A percentile compares a stretch with the other conserved stretches of the same genome.
These are phyloP conservation scores for Rhynchospora breviuscula DNA, from an alignment of 176 grass and related monocot species.

Conservation along the genomic window DNA sequence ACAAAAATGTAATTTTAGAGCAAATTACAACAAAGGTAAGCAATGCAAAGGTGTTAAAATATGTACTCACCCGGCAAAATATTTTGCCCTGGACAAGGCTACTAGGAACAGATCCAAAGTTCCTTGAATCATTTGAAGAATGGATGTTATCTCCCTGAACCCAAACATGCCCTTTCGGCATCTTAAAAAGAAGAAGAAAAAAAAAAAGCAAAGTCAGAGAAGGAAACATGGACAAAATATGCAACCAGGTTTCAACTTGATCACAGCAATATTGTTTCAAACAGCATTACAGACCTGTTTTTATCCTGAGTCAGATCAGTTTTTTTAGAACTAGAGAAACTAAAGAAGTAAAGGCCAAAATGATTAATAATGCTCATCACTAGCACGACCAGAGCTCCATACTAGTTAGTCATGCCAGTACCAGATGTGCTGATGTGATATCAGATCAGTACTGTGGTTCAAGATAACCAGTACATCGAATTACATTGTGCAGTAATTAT, in stretches of 20 bases:
- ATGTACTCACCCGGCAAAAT: slow-evolving; percentile 44
- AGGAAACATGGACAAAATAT: not conserved
- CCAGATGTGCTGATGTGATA: not conserved
- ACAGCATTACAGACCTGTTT: not conserved
- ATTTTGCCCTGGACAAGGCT: slow-evolving; percentile 69
- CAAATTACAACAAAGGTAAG: not conserved
- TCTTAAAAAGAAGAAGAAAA: slow-evolving; percentile 37
- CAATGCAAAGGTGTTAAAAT: not conserved
- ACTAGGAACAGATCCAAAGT: slow-evolving; percentile 63
- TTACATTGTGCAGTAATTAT: not conserved
- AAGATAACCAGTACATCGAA: not conserved
- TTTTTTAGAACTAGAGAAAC: not conserved
- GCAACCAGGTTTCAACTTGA: not conserved
- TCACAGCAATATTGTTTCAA: not conserved
- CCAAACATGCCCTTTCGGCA: slow-evolving; percentile 86
- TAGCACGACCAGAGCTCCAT: not conserved
- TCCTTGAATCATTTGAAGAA: slow-evolving; percentile 63
- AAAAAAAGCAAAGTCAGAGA: not conserved
- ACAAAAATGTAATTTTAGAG: not conserved
- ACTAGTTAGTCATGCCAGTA: not conserved
- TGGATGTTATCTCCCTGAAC: slow-evolving; percentile 82
- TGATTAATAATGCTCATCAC: not conserved
- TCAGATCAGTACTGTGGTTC: not conserved
- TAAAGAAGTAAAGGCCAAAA: not conserved
- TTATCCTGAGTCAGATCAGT: not conserved